Evolutionary conservation across 768 basidiomycete species (phyloP), one percentile per base, ranked within the genome.

Genomic region (Collybiopsis luxurians): DNA sequence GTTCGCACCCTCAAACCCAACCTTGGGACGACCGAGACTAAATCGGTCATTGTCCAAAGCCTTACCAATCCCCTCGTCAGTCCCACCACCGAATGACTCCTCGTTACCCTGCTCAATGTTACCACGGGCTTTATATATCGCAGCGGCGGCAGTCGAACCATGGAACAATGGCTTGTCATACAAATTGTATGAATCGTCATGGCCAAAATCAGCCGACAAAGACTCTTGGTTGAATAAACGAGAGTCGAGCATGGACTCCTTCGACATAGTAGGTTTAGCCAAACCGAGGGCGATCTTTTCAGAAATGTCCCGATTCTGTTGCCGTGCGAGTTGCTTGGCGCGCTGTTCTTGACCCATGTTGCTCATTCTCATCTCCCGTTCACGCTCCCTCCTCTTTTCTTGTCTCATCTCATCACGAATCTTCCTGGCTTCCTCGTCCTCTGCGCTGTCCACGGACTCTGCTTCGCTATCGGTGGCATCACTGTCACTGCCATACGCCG

Each of bases 301-400:
- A 2, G 97, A 99, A 46, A 99, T 98, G 71, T 98, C 97, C 66
- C 97, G 92, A 69, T 98, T 96, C 74, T 97, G 95, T 63, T 98
- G 93, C 54, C 91, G 86, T 21, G 96, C 95, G 58, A 98, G 78
- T 82, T 92, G 86, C 77, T 97, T 98, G 38, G 97, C 95, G 15
- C 97, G 82, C 67, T 95, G 92, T 72, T 98, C 97, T 27, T 89
- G 83, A 24, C 97, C 97, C 97, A 99, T 99, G 67, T 98, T 97
- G 72, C 82, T 94, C 95, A 98, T 96, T 59, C 97, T 81, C 91
- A 99, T 85, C 73, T 99, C 96, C 38, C 95, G 86, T 75, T 98
- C 95, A 27, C 97, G 85, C 68, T 98, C 95, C 59, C 88, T 82
- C 64, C 91, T 81, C 79, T 98, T 94, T 78, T 98, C 95, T 45